These are phyloP conservation scores for Cupressus sempervirens DNA, from an alignment of 75 land plant species.

Conservation along the genomic window DNA sequence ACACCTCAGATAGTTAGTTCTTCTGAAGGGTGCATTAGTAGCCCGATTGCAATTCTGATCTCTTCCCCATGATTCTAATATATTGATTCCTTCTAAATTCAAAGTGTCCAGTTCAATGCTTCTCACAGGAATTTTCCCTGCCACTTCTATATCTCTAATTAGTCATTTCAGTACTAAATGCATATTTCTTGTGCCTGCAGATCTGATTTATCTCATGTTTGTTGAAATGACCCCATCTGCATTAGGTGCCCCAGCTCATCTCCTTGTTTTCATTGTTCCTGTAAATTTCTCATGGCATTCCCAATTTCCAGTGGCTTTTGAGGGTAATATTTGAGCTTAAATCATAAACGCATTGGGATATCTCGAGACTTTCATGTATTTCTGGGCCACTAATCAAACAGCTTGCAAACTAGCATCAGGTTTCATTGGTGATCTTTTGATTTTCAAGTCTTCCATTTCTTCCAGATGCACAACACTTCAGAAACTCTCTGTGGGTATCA, in stretches of 20 bases:
- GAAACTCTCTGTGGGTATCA: neutral
- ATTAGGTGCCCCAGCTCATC: neutral
- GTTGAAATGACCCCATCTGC: neutral
- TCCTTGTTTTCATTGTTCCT: neutral
- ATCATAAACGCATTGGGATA: neutral
- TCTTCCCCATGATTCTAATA: neutral
- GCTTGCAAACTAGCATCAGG: neutral
- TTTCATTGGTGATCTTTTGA: neutral
- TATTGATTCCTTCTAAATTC: neutral
- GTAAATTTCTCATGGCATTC: neutral
- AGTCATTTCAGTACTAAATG: neutral
- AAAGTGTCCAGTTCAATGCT: neutral
- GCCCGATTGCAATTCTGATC: neutral
- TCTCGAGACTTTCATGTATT: neutral
- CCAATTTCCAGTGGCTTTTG: too few species aligned
- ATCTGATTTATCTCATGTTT: neutral
- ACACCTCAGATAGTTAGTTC: too few species aligned
- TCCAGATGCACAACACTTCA: neutral
- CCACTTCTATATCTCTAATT: neutral
- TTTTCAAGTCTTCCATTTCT: neutral
- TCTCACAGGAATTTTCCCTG: neutral
- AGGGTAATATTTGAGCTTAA: neutral
- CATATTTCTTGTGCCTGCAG: neutral
- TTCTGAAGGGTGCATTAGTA: neutral
- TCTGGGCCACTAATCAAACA: neutral